phyloP scores from a whole-genome alignment of 78 protist species.

The Emiliania huxleyi region DNA sequence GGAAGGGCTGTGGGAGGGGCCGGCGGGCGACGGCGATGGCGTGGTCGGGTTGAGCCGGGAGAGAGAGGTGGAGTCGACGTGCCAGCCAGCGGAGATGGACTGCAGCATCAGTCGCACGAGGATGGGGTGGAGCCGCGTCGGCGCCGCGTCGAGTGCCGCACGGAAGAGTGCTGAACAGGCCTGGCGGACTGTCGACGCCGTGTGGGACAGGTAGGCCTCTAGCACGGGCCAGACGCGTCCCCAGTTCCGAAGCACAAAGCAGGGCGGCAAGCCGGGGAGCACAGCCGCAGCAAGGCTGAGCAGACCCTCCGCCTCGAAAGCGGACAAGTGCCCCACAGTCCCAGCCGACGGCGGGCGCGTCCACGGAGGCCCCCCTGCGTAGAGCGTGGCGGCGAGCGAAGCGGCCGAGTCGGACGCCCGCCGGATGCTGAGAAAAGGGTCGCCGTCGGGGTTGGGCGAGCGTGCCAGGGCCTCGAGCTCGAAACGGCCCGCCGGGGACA shows the following conservation, averaged over 20 bases:
- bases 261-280: background rate
- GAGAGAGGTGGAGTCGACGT: background rate
- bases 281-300: background rate
- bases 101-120: background rate
- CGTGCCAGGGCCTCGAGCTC: background rate
- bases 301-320: background rate
- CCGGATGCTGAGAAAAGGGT: too few species aligned
- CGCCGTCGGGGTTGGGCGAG: background rate
- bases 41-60: background rate
- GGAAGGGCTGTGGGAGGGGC: background rate
- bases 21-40: background rate
- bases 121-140: background rate
- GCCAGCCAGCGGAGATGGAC: background rate
- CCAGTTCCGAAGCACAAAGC: background rate
- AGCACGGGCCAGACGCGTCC: background rate
- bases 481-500: too few species aligned
- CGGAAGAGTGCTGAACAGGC: background rate
- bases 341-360: too few species aligned
- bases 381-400: too few species aligned
- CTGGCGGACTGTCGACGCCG: conserved; percentile 7
- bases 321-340: too few species aligned
- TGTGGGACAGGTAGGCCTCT: background rate
- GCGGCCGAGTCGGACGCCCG: too few species aligned
- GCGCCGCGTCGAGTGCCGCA: background rate
- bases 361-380: too few species aligned